Base-by-base conservation (phyloP, 768 basidiomycete genomes). In the Sporobolomyces pararoseus region DNA sequence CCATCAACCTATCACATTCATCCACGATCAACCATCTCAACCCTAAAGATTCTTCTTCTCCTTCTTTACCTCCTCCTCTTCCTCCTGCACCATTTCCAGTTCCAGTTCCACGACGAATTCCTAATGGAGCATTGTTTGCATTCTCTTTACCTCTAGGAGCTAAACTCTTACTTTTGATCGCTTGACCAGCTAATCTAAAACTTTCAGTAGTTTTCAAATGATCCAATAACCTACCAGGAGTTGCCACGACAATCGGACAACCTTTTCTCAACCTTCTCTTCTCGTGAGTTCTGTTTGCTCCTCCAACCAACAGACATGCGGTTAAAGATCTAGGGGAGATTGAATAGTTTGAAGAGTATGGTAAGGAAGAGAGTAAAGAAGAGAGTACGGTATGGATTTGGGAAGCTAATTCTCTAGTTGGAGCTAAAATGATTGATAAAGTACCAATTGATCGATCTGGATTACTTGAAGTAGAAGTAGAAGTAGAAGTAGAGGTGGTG, bases 341-440 rank as follows among this genome's bases (percentile, higher is more conserved):
- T 47, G 70, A 76, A 77, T 39, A 77, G 72, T 25, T 72, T 60
- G 60, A 66, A 65, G 94, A 83, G 75, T 86, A 84, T 6, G 96
- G 83, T 5, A 98, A 79, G 66, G 96, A 84, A 75, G 86, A 85
- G 6, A 98, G 83, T 9, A 98, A 80, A 21, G 83, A 81, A 73
- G 92, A 91, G 17, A 97, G 83, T n/a, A 98, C 94, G 75, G 96
- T 91, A 13, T 89, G 91, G 62, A 97, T 97, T 78, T 99, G 96
- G 77, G 91, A 91, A 2, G 95, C 96, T 19, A 98, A 84, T 80
- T 98, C 96, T 61, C 94, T 86, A 4, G 95, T 97, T 1, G 95
- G 95, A 2, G 90, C 92, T 65, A 98, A 89, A 70, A 97, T 90
- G 65, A 97, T 85, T 1, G 94, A 93, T 25, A 98, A 84, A 3